Percentiles rank a stretch among this genome's conserved stretches.
These are phyloP conservation scores for Elaeis guineensis DNA, from an alignment of 176 grass and related monocot species.

Conservation along the genomic window DNA sequence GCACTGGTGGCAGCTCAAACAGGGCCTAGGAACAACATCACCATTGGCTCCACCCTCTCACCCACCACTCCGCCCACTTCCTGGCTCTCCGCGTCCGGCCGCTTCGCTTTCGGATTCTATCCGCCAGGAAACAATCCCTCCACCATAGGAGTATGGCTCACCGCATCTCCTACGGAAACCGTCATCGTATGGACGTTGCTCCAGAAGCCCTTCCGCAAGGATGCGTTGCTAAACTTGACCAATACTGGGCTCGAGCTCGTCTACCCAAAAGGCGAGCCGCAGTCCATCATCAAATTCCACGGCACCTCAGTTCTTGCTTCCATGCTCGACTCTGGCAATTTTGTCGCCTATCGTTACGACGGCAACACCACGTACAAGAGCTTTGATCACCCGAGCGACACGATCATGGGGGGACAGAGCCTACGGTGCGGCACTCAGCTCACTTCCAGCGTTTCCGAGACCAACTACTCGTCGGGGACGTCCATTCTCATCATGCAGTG, in stretches of 20 bases:
- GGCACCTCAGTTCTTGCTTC: not conserved
- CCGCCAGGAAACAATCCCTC: constrained; percentile 10
- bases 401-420: constrained; percentile 32
- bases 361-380: constrained; percentile 14
- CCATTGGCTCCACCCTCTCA: not conserved
- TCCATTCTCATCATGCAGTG: constrained; percentile 7
- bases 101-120: constrained; percentile 40
- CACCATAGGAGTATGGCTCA: constrained; percentile 32
- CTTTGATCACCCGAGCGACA: constrained; percentile 23
- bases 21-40: too few relatives aligned
- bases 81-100: constrained; percentile 30
- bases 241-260: constrained; percentile 7
- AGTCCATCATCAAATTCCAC: constrained; percentile 6
- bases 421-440: constrained; percentile 2
- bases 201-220: not conserved
- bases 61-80: constrained; percentile 2
- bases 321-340: constrained; percentile 28
- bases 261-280: constrained; percentile 19
- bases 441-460: constrained; percentile 20
- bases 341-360: constrained; percentile 14
- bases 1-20: too few relatives aligned
- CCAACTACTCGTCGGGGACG: constrained; percentile 17
- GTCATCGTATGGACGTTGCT: constrained; percentile 25
- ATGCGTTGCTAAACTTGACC: not conserved
- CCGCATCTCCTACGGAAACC: not conserved